Base-by-base conservation (phyloP, 2,329 filamentous ascomycete species). In the Sporothrix humicola region DNA sequence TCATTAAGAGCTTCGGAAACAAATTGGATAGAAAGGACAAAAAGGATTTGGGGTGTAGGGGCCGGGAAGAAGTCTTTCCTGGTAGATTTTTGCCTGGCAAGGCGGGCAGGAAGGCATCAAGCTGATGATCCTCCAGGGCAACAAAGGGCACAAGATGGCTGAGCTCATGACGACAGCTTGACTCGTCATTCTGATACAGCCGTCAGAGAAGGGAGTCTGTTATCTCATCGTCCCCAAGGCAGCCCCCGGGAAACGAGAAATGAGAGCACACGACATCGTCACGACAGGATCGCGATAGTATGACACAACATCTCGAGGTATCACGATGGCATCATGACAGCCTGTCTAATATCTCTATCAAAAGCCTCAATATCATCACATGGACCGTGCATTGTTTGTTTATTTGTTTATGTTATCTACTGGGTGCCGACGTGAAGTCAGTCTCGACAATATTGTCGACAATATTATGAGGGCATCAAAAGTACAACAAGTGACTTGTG, bases 311-410 rank as follows among this genome's bases (percentile, higher is more conserved):
- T 37, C 31, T 37, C 31, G 31, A 7, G 31, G 13, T 17, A 56
- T 31, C 56, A 59, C 56, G 56, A 37, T 59, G 56, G 56, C 26
- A 59, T 17, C 56, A 37, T 26, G 56, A 59, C n/a, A 59, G 56
- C 13, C 13, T 59, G 26, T 13, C 56, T 17, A n/a, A 37, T 59
- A 13, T 59, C 26, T 9, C 4, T 4, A 26, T 23, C 8, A 12
- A 9, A 20, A 4, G 52, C 3, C 20, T 56, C 7, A 59, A 59
- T 37, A 5, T 9, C 26, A 13, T 59, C 56, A 59, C 56, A 17
- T 15, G 56, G 17, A 17, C 56, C 56, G 12, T 59, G 26, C 56
- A 59, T 13, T 2, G 23, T 15, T 37, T 37, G 23, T 26, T 26
- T 26, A 26, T 26, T 26, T 26, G 12, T n/a, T 59, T 59, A 26